Evolutionary conservation across 441 rosid genomes (phyloP), one percentile per base, ranked within the genome.

Genomic region (Corymbia citriodora): DNA sequence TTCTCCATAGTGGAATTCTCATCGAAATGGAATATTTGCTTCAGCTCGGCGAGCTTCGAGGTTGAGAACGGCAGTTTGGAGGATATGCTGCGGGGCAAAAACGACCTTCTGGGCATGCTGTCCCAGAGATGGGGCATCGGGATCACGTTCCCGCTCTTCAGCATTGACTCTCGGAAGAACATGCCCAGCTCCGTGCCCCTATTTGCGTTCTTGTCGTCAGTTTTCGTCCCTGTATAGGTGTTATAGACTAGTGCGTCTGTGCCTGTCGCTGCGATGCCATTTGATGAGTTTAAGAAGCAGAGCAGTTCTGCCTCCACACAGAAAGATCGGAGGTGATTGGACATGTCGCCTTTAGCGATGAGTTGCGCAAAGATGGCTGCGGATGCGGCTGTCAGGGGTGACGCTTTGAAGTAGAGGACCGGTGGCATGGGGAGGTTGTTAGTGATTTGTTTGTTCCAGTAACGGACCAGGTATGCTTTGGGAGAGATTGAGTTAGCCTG

Each of bases 1-100:
- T 61, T 70, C 74, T 91, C 99, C 97, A 96, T 93, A 17, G 97
- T 82, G 11, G 99, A 98, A 88, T 97, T 96, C 23, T 96, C 98
- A 1, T 87, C 93, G 8, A 98, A 98, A 91, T 94, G 96, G 90
- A 97, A 97, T 7, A 95, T 93, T 21, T 53, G 55, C 92, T 96
- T 97, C 81, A 97, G 45, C 33, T 92, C 95, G 0, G 89, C 87
- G 52, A 97, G 87, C 48, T 95, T 94, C 2, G 99, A 93, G 36
- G 97, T 91, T 8, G 99, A 93, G 87, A 97, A 97, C 1, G 99
- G 99, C 91, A 98, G 48, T 94, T 97, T 94, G 0, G 98, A 93
- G 21, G 93, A 81, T 18, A 65, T 15, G 19, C 10, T 0, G 72
- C 36, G 36, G 8, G 72, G 36, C 74, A 65, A 8, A 65, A 65